Base-by-base conservation (phyloP, 1,139 yeast genomes). In the Pichia sp. region DNA sequence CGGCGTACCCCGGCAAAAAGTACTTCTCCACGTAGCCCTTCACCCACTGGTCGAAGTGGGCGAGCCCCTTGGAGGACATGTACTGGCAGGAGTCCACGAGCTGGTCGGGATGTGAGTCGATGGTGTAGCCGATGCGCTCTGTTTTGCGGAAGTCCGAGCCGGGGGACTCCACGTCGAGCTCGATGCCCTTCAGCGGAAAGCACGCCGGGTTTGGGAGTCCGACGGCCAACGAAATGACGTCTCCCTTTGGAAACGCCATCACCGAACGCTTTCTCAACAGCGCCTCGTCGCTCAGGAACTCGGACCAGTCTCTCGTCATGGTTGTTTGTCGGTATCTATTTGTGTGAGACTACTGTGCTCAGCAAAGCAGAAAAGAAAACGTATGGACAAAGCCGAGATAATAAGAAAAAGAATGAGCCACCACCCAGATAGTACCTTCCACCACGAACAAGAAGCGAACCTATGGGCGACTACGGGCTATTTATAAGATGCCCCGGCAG, bases 101-200 rank as follows among this genome's bases (percentile, higher is more conserved):
- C 36, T 58, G 53, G 13, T 53, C 59, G 45, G 73, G 68, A 47
- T 73, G 70, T 5, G 44, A n/a, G 6, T 38, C 45, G 13, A 53
- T 49, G 67, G 80, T 77, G 51, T 73, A 74, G 50, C 78, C 66
- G 15, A 71, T 71, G 11, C 50, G 49, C 15, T 53, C 47, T 7
- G 64, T 53, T 40, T 59, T 54, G 4, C n/a, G 16, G 53, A 67
- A 67, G 19, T 56, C 46, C 0, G 64, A 57, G 6, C 58, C 61
- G 5, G 67, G 60, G 1, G 67, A 60, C 29, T 63, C 58, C 40
- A 59, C 62, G 19, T 64, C 60, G 15, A 63, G 49, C 6, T 63
- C 48, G 3, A 68, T 46, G 4, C 62, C 59, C 19, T 63, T 65
- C 19, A 65, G 40, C 8, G 71, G 71, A 59, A 68, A 68, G 49